phyloP scores from a whole-genome alignment of 108 stramenopile species.

The Epipyxis sp. region DNA sequence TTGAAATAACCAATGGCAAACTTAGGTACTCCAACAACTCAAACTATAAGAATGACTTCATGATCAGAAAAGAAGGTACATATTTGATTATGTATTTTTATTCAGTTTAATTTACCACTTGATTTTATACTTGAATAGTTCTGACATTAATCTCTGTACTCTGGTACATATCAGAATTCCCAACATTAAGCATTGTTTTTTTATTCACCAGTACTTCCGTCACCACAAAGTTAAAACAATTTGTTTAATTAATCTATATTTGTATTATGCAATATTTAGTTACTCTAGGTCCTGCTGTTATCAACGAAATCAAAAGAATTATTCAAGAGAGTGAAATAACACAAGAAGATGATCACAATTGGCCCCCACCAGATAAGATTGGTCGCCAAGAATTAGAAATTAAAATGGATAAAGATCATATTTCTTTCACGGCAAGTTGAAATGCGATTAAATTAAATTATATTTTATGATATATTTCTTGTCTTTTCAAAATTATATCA shows the following conservation, averaged over 20 bases:
- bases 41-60: constrained; percentile 71
- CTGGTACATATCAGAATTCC: no score
- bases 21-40: constrained; percentile 82
- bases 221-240: no score
- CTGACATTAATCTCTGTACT: neutral
- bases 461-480: no score
- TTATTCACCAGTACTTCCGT: no score
- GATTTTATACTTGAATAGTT: no score
- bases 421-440: constrained; percentile 71
- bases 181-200: no score
- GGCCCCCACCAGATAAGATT: constrained; percentile 69
- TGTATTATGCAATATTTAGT: no score
- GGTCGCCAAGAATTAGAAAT: constrained; percentile 78
- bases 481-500: no score
- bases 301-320: constrained; percentile 31
- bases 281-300: constrained; percentile 7
- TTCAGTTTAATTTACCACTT: no score
- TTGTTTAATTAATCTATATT: no score
- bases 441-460: no score
- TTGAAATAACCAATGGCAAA: constrained; percentile 70
- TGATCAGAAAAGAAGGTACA: constrained; percentile 74
- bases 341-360: constrained; percentile 61
- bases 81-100: no score
- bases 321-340: constrained; percentile 28
- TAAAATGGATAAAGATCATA: constrained; percentile 74